Evolutionary conservation across 257 asterid species (phyloP).

Genomic region (Pogostemon cablin): DNA sequence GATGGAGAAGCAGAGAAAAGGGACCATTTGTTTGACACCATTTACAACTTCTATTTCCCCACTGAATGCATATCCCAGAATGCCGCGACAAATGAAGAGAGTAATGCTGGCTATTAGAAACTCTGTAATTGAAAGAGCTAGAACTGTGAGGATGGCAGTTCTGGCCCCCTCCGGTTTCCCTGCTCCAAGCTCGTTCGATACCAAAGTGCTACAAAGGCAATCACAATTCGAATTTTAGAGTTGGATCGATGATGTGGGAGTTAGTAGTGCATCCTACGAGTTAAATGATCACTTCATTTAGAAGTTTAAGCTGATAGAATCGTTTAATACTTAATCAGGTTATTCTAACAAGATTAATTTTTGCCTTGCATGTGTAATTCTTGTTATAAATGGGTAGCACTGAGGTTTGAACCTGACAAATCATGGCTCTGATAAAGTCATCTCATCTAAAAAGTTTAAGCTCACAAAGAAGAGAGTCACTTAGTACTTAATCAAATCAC

Average conservation of each 20-base stretch:
- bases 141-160: constrained; percentile 48
- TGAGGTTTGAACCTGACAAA: too few species aligned
- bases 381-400: too few species aligned
- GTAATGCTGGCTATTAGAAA: constrained; percentile 52
- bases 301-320: too few species aligned
- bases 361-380: too few species aligned
- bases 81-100: constrained; percentile 47
- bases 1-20: constrained; percentile 68
- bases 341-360: too few species aligned
- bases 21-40: constrained; percentile 62
- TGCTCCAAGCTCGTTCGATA: constrained; percentile 86
- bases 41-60: constrained; percentile 56
- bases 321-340: too few species aligned
- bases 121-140: constrained; percentile 56
- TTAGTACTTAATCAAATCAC: too few species aligned
- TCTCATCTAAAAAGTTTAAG: too few species aligned
- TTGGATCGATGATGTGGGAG: not conserved
- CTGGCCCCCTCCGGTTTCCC: constrained; percentile 69
- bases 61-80: constrained; percentile 68
- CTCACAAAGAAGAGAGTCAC: too few species aligned
- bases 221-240: not conserved
- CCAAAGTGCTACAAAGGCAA: constrained; percentile 54
- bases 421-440: too few species aligned
- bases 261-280: not conserved
- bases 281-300: too few species aligned